Evolutionary conservation across 768 basidiomycete species (phyloP).

Genomic region (Suillus placidus): DNA sequence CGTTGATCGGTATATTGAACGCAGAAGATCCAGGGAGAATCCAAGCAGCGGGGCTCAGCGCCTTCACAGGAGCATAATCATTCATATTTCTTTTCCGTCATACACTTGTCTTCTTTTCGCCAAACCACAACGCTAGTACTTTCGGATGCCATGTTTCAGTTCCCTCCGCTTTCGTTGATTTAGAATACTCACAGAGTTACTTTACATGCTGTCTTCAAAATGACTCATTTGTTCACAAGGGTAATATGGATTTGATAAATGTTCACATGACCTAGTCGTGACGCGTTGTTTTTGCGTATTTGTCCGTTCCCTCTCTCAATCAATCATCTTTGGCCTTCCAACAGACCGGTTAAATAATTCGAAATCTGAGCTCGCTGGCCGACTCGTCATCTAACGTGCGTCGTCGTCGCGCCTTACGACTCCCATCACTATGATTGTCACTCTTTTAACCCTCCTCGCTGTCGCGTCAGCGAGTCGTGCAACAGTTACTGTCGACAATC

Average conservation of each 20-base stretch:
- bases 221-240: constrained; percentile 6
- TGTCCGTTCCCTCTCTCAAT: constrained; percentile 15
- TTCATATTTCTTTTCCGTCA: constrained; percentile 8
- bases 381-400: constrained; percentile 46
- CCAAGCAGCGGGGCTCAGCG: constrained; percentile 72
- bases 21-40: constrained; percentile 76
- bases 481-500: constrained; percentile 55
- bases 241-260: constrained; percentile 16
- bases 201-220: constrained; percentile 18
- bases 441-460: constrained; percentile 56
- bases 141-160: constrained; percentile 8
- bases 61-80: constrained; percentile 46
- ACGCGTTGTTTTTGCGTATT: constrained; percentile 24
- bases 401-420: constrained; percentile 47
- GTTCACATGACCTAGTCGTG: constrained; percentile 30
- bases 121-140: constrained; percentile 5
- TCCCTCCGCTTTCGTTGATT: constrained; percentile 12
- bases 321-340: constrained; percentile 10
- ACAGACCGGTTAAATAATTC: neutral
- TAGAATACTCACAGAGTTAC: constrained; percentile 22
- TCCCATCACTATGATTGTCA: constrained; percentile 63
- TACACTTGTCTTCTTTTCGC: constrained; percentile 1
- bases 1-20: constrained; percentile 73
- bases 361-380: constrained; percentile 58
- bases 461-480: constrained; percentile 43